Evolutionary conservation across 768 basidiomycete genomes (phyloP).

Genomic region (Cubamyces sp.): DNA sequence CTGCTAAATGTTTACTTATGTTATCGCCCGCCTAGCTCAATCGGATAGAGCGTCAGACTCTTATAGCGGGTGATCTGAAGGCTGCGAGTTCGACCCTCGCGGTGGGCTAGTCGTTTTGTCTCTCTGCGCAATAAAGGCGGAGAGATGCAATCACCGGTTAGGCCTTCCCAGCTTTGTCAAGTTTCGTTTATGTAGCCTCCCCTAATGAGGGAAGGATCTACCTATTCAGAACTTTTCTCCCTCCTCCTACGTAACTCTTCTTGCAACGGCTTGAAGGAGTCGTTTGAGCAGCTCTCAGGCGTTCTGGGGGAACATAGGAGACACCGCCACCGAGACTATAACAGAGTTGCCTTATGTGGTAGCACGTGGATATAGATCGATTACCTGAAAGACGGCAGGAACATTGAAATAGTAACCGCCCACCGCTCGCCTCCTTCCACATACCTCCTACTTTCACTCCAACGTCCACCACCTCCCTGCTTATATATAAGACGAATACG

Average conservation of each 20-base stretch:
- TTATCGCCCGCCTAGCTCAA: constrained; percentile 20
- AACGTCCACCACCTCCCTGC: constrained; percentile 1
- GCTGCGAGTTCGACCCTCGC: constrained; percentile 68
- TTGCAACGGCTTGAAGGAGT: not conserved
- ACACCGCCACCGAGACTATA: constrained; percentile 17
- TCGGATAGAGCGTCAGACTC: constrained; percentile 59
- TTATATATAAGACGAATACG: constrained; percentile 18
- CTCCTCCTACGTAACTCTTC: not conserved
- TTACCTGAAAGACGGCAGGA: constrained; percentile 12
- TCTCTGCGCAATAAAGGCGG: not conserved
- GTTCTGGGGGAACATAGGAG: not conserved
- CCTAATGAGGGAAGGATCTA: not conserved
- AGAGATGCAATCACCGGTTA: not conserved
- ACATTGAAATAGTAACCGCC: constrained; percentile 18
- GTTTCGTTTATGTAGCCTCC: not conserved
- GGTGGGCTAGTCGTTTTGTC: constrained; percentile 50
- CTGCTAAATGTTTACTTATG: too few relatives aligned
- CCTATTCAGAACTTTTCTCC: not conserved
- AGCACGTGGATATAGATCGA: constrained; percentile 20
- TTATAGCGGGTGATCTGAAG: constrained; percentile 55
- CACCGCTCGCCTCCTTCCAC: not conserved
- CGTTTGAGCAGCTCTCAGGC: too few relatives aligned
- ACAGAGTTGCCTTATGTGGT: constrained; percentile 3
- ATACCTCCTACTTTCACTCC: constrained; percentile 4
- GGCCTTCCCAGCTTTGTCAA: not conserved